Base-by-base conservation (phyloP, 768 basidiomycete genomes). In the Russula earlei region DNA sequence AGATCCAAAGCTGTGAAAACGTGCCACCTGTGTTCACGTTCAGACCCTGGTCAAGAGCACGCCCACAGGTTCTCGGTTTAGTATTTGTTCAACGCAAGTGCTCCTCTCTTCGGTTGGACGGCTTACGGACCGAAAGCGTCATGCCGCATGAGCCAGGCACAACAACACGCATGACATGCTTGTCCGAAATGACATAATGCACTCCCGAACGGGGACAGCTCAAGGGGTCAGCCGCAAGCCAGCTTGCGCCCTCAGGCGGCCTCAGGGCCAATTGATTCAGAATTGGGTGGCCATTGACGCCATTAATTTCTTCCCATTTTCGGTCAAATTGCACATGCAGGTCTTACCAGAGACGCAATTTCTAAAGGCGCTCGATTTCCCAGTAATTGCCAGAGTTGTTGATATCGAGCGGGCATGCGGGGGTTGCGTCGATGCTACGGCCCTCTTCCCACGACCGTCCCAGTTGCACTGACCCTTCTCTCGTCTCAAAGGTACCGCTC, bases 271-370 rank as follows among this genome's bases (percentile, higher is more conserved):
- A 19, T n/a, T 40, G 31, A 27, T 50, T 49, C 54, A 55, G 54
- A 55, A 55, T 41, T 43, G 49, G 41, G 34, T 15, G 19, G 42
- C 36, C 41, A 50, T 44, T 44, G n/a, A 17, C 55, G 55, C 49
- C 41, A 14, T 27, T 34, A 15, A 37, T 24, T 29, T 15, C 40
- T 40, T n/a, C 27, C 37, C 37, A 25, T 8, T 50, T 25, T 19
- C n/a, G 48, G 29, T 10, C 19, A 34, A 43, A 50, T 50, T 43
- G 5, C 12, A 36, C 19, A 25, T 49, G 27, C 20, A 31, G 8
- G 15, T 48, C 54, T 36, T 17, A 27, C 4, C 22, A 5, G 40
- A 46, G 25, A 37, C 48, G 48, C 48, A n/a, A n/a, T 37, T 10
- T 37, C 3, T 17, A 24, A 9, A 27, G n/a, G 48, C 36, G 48